Conservation (phyloP, 148 eudicot genomes). For the Rheum nobile region DNA sequence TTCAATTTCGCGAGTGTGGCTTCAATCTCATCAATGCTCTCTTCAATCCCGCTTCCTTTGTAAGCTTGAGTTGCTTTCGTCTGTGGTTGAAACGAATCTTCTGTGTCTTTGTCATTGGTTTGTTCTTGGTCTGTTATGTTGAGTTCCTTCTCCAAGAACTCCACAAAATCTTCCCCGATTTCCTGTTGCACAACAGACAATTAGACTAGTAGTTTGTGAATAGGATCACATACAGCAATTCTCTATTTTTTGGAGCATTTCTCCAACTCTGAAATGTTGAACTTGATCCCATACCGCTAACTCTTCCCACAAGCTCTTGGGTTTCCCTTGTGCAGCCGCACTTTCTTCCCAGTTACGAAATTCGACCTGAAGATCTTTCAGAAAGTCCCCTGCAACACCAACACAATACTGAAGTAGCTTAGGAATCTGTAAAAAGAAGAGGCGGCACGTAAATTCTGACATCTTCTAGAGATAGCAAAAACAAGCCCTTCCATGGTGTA, state of each 20-base stretch:
- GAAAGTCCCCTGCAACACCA: constrained; percentile 65
- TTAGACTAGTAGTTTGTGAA: not conserved
- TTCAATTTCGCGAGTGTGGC: constrained; percentile 82
- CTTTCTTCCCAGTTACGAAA: constrained; percentile 79
- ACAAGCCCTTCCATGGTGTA: constrained; percentile 19
- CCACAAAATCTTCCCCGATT: constrained; percentile 96
- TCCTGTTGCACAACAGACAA: constrained; percentile 30
- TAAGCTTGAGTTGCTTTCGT: constrained; percentile 16
- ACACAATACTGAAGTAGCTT: constrained; percentile 22
- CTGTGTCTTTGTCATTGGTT: constrained; percentile 12
- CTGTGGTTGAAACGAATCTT: constrained; percentile 18
- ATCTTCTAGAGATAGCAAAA: not conserved
- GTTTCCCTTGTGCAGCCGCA: constrained; percentile 74
- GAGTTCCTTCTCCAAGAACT: constrained; percentile 90
- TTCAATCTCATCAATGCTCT: constrained; percentile 75
- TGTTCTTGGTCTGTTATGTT: constrained; percentile 49
- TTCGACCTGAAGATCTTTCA: constrained; percentile 87
- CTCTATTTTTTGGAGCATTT: not conserved
- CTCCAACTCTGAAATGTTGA: not conserved
- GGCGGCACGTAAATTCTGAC: not conserved
- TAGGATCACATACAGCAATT: not conserved
- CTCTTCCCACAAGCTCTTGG: constrained; percentile 98
- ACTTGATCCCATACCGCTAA: constrained; percentile 42
- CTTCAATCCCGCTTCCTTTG: constrained; percentile 38
- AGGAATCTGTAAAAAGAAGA: not conserved